Evolutionary conservation across 768 basidiomycete species (phyloP), one percentile per base, ranked within the genome.

Genomic region (Tricholoma hemisulphureum): DNA sequence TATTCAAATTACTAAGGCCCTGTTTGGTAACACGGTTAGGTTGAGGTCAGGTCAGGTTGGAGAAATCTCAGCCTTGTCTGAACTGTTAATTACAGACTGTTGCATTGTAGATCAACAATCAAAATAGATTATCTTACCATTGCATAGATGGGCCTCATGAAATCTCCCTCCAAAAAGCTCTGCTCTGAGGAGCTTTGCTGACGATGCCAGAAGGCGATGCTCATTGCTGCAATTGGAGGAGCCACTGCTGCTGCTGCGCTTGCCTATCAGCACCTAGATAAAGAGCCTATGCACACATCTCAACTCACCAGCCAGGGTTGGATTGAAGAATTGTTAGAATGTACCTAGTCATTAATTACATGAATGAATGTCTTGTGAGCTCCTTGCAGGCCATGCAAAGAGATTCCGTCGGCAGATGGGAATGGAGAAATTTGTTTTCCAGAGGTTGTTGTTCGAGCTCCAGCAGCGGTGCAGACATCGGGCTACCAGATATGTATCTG

Each of bases 401-500:
- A 16, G 32, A 9, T 52, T 52, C 16, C 8, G 20, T 34, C 8
- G 10, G 18, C 51, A 52, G 51, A 52, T 52, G 2, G 51, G 32
- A 52, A 52, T 52, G 51, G 31, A 52, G 5, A 52, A 52, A 16
- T 35, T 52, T 52, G 51, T 52, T 34, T 52, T 37, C 51, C 18
- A 11, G 32, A 52, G 10, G 10, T 52, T 52, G 16, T 52, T 52
- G 51, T 13, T 16, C 37, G 51, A 52, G 1, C 51, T 52, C 16
- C 18, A n/a, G 28, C 4, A 8, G 24, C 14, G 13, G 23, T 53
- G 52, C 28, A 37, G 52, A 53, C 37, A 39, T 24, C 18, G 35
- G 34, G 23, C 20, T 53, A 53, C 35, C 39, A 37, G 24, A 53
- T 6, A 53, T 41, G 52, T 53, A 2, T 41, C 34, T 24, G 6